A percentile compares a stretch with the other conserved stretches of the same genome.
phyloP scores from a whole-genome alignment of 1,139 yeast species.

The Scheffersomyces parashehatae region DNA sequence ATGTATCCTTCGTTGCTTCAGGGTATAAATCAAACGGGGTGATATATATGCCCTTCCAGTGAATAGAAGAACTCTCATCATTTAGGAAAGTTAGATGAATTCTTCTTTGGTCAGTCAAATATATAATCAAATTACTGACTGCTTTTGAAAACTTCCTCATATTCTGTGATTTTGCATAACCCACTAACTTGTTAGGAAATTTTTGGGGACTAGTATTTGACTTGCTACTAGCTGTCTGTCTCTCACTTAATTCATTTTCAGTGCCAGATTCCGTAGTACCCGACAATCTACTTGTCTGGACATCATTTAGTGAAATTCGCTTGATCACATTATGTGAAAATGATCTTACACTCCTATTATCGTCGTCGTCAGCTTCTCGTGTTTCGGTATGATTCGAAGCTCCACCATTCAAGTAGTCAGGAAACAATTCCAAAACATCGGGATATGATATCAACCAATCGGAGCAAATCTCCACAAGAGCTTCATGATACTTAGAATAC shows the following conservation, averaged over 20 bases:
- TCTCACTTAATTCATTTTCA: conserved; percentile 18
- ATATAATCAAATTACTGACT: conserved; percentile 55
- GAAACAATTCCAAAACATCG: conserved; percentile 39
- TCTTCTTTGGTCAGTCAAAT: conserved; percentile 54
- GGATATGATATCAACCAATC: conserved; percentile 43
- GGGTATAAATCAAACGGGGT: conserved; percentile 43
- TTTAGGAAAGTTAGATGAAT: conserved; percentile 41
- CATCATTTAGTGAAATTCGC: conserved; percentile 24
- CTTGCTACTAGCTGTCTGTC: conserved; percentile 6
- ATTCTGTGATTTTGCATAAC: conserved; percentile 21
- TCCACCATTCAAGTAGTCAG: conserved; percentile 39
- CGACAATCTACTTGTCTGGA: conserved; percentile 17
- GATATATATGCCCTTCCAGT: conserved; percentile 48
- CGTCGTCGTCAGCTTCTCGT: conserved; percentile 7
- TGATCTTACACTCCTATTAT: conserved; percentile 14
- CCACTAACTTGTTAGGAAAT: conserved; percentile 1
- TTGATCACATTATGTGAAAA: conserved; percentile 16
- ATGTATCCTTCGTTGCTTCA: conserved; percentile 10
- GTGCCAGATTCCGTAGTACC: conserved; percentile 31
- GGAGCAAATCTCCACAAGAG: conserved; percentile 42
- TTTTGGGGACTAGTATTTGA: conserved; percentile 2
- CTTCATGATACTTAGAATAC: conserved; percentile 39
- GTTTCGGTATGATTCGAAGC: conserved; percentile 10
- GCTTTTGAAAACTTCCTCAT: conserved; percentile 40
- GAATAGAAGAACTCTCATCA: conserved; percentile 32